Conservation (phyloP, 768 basidiomycete genomes). For the Tricholoma saponaceum region DNA sequence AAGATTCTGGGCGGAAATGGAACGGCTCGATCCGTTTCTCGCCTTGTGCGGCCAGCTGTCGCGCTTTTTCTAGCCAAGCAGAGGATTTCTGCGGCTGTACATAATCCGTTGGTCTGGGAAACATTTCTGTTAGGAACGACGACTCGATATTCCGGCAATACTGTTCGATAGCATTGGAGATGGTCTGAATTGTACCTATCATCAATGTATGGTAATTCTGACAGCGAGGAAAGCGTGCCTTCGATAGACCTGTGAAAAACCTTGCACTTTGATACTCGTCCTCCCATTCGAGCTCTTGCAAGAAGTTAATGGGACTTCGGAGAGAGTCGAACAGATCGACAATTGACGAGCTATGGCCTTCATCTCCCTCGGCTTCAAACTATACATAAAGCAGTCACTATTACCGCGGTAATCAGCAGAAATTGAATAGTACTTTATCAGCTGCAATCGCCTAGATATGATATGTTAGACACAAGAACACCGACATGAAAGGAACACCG, state of each 20-base stretch:
- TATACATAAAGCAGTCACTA: conserved; percentile 19
- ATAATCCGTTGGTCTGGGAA: conserved; percentile 75
- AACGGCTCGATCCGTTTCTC: conserved; percentile 95
- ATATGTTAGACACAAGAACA: conserved; percentile 3
- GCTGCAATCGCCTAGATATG: conserved; percentile 57
- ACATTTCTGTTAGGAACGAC: conserved; percentile 95
- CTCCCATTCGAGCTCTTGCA: conserved; percentile 89
- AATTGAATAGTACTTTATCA: conserved; percentile 44
- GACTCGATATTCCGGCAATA: conserved; percentile 87
- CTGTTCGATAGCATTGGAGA: conserved; percentile 88
- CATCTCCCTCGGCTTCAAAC: conserved; percentile 75
- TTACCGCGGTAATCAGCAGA: not conserved
- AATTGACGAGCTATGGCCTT: conserved; percentile 95
- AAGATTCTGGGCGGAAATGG: conserved; percentile 90
- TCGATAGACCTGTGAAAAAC: conserved; percentile 86
- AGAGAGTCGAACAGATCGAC: conserved; percentile 95
- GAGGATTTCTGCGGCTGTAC: conserved; percentile 82
- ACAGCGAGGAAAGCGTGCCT: conserved; percentile 42
- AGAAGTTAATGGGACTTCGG: conserved; percentile 82
- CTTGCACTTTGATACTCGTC: conserved; percentile 85
- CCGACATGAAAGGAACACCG: conserved; percentile 26
- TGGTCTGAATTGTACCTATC: conserved; percentile 49
- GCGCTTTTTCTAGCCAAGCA: conserved; percentile 85
- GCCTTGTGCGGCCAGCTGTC: conserved; percentile 65
- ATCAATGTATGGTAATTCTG: not conserved